These are phyloP conservation scores for Dactylellina cionopaga DNA, from an alignment of 2,329 filamentous ascomycete species.

Conservation along the genomic window DNA sequence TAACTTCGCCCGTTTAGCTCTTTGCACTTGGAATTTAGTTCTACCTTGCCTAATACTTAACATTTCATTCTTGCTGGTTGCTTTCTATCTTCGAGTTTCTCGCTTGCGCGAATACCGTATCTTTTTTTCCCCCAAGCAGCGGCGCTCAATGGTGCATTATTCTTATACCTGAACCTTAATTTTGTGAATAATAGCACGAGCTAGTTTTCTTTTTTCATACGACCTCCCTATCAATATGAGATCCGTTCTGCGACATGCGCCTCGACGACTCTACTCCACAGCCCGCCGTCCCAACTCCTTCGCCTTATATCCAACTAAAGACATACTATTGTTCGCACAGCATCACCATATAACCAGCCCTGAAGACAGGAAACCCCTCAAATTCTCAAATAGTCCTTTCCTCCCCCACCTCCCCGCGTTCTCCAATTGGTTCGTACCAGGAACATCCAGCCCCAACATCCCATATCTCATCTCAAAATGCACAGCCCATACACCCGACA, in stretches of 20 bases:
- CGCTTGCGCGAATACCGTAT: too few relatives aligned
- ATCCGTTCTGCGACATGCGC: constrained; percentile 2
- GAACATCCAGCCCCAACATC: constrained; percentile 21
- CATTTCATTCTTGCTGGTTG: too few relatives aligned
- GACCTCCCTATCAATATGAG: neutral
- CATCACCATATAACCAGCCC: neutral
- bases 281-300: constrained; percentile 17
- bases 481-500: neutral
- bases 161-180: too few relatives aligned
- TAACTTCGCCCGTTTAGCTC: neutral
- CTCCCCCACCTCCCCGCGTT: constrained; percentile 24
- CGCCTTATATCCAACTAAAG: constrained; percentile 6
- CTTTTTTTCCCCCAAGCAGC: too few relatives aligned
- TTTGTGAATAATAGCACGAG: too few relatives aligned
- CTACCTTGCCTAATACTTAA: too few relatives aligned
- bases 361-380: constrained; percentile 2
- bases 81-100: too few relatives aligned
- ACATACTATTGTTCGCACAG: constrained; percentile 1
- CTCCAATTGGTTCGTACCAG: constrained; percentile 26
- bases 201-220: neutral
- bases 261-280: constrained; percentile 6
- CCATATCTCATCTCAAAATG: neutral
- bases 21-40: neutral
- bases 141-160: too few relatives aligned
- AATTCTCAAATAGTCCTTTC: constrained; percentile 13